Base-by-base conservation (phyloP, 768 basidiomycete genomes). In the Amanita molliuscula region DNA sequence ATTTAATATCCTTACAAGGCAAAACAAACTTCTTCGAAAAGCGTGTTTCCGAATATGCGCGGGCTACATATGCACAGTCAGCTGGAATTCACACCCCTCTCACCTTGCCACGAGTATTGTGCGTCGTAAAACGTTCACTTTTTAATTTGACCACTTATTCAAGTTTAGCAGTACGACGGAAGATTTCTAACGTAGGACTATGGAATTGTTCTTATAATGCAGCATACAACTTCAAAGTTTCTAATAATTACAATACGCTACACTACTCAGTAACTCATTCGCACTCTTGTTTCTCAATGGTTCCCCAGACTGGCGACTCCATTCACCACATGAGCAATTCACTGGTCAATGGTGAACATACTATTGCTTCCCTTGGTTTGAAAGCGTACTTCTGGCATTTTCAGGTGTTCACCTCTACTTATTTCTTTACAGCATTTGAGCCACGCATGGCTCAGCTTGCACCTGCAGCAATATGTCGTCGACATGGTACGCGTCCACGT, bases 11-110 rank as follows among this genome's bases (percentile, higher is more conserved):
- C 11, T 69, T 92, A 10, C 84, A 88, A 65, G 90, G 90, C 53
- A 94, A 94, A 73, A 88, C 89, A 33, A 90, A 92, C 68, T 93
- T 92, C 65, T 92, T 91, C 61, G 89, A 96, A 67, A 91, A 87
- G 65, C 75, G 90, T 3, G 92, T 93, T 4, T 88, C 85, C 6
- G 82, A 84, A 25, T 84, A 84, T 55, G 71, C 77, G 10, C 81
- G 76, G 56, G 82, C 82, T 48, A 45, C 56, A 47, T 47, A 56
- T 33, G 50, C 59, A 40, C 50, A 56, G 34, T 59, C 67, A 29
- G 28, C 42, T 16, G 42, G 42, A 29, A 44, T 44, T 4, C 28
- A 44, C 3, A 20, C 9, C 28, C 25, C 42, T 29, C 4, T 28
- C n/a, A 29, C 26, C 18, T 26, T 16, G 8, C 42, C 42, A 44